phyloP scores from a whole-genome alignment of 2,329 filamentous ascomycete species.

The Penicillium vulpinum region DNA sequence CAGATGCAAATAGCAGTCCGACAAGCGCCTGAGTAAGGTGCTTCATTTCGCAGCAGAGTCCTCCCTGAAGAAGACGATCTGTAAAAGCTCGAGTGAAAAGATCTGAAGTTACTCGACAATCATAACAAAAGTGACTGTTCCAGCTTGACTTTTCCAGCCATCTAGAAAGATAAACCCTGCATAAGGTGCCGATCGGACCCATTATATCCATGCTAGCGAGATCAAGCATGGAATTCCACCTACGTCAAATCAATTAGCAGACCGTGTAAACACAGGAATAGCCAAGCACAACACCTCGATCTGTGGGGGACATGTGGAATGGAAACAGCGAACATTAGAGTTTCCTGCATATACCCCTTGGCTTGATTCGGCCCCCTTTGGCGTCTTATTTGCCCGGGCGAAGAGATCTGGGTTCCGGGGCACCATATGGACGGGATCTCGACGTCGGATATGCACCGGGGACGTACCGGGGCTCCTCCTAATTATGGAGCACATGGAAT shows the following conservation, averaged over 20 bases:
- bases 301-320: constrained; percentile 22
- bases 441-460: not conserved
- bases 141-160: constrained; percentile 4
- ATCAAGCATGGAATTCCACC: not conserved
- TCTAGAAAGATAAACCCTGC: not conserved
- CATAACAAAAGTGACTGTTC: not conserved
- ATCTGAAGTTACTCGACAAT: constrained; percentile 7
- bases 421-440: constrained; percentile 1
- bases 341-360: not conserved
- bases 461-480: constrained; percentile 16
- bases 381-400: not conserved
- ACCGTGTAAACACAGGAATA: constrained; percentile 15
- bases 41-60: constrained; percentile 12
- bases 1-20: constrained; percentile 15
- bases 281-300: constrained; percentile 17
- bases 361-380: not conserved
- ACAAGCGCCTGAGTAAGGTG: constrained; percentile 13
- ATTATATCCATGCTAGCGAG: constrained; percentile 17
- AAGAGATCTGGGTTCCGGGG: not conserved
- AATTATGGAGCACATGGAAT: constrained; percentile 19
- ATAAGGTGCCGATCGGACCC: constrained; percentile 21
- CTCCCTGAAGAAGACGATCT: not conserved
- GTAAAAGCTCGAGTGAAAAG: not conserved
- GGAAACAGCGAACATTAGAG: constrained; percentile 6
- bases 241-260: not conserved